Base-by-base conservation (phyloP, 163 green algal species). In the Scenedesmus sp. region DNA sequence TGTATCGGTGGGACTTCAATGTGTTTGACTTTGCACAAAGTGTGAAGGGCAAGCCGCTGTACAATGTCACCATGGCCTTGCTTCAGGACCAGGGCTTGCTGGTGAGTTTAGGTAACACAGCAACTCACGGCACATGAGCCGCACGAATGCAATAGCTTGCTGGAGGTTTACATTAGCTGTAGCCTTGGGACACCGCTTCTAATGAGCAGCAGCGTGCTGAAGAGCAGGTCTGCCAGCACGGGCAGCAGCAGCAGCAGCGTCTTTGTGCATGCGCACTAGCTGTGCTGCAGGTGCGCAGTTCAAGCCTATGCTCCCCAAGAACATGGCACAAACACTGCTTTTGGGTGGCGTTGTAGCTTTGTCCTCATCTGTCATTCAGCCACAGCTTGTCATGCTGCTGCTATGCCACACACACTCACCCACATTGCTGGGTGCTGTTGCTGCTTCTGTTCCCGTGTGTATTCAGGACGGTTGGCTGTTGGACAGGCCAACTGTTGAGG, bases 1-100 rank as follows among this genome's bases (percentile, higher is more conserved):
- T 97, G 53, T 94, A 96, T 18, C 89, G 95, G 44, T 99, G 97
- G 97, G 92, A 97, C 51, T 98, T 99, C 89, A 95, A 98, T 83
- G 93, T 98, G 26, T 98, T 98, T 76, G 91, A 95, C 56, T 91
- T 98, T 26, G 92, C 91, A 6, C 44, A 79, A 7, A 33, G 91
- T 46, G 96, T 93, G 0, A 78, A 92, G 10, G 94, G 93, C 16
- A 92, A 92, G 61, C 96, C 97, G 18, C 92, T 99, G 80, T 93
- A 95, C 79, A 92, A 93, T 20, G 94, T 98, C 44, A 94, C 91
- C 24, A 80, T 98, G 51, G 91, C 93, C 6, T 91, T 98, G 86
- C 93, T 99, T 83, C 91, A 97, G 85, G 86, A 89, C 61, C 95
- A 95, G 81, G 94, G 94, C 40, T 83, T 98, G n/a, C 65, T 97